phyloP scores from a whole-genome alignment of 2,329 filamentous ascomycete species.

The Helotiales sp. region DNA sequence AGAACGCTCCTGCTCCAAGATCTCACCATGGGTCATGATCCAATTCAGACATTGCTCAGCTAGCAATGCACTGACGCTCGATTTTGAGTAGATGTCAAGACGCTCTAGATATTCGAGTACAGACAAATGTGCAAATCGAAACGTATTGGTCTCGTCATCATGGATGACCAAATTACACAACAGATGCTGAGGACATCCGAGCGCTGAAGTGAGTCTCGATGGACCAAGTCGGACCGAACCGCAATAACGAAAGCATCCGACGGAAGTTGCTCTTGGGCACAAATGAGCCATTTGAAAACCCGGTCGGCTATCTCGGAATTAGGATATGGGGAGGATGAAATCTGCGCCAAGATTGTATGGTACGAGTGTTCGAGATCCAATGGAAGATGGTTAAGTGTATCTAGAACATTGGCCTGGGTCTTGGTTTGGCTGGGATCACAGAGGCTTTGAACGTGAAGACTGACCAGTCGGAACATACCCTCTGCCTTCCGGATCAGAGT shows the following conservation, averaged over 20 bases:
- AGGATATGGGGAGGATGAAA: background rate
- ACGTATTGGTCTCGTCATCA: background rate
- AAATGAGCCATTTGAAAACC: constrained; percentile 16
- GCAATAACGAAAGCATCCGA: constrained; percentile 3
- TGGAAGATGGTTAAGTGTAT: constrained; percentile 7
- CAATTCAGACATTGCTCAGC: constrained; percentile 6
- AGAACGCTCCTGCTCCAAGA: background rate
- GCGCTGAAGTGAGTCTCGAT: background rate
- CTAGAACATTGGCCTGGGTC: constrained; percentile 7
- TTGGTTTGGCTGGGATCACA: constrained; percentile 21
- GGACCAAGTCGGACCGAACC: background rate
- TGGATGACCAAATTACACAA: constrained; percentile 18
- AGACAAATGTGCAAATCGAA: constrained; percentile 26
- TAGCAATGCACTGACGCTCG: background rate
- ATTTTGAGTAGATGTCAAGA: background rate
- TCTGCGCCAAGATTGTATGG: constrained; percentile 11
- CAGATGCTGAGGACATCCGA: constrained; percentile 15
- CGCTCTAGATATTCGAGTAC: constrained; percentile 23
- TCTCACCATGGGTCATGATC: background rate
- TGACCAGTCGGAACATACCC: constrained; percentile 23
- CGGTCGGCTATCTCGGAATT: constrained; percentile 10
- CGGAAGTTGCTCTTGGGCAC: background rate
- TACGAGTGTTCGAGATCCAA: constrained; percentile 11
- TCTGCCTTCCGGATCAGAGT: constrained; percentile 1
- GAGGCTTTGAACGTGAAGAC: constrained; percentile 24